These are phyloP conservation scores for Rozella allomycis DNA, from an alignment of 371 early-diverging fungal genomes.

Conservation along the genomic window DNA sequence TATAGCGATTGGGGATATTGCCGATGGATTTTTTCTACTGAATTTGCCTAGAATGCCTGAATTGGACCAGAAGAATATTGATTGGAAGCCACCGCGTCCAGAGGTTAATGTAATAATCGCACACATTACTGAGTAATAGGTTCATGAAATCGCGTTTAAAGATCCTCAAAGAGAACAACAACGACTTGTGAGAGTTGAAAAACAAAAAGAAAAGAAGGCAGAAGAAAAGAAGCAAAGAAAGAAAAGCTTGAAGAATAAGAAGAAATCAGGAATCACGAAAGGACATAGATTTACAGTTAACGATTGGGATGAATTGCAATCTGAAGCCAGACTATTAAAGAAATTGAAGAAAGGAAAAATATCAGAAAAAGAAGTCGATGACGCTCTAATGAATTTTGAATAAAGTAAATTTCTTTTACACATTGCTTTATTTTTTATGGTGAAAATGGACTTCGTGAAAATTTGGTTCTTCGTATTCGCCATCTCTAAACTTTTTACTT, in stretches of 20 bases:
- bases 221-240: conserved; percentile 5
- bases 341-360: neutral
- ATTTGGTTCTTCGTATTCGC: too few relatives aligned
- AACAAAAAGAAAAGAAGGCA: conserved; percentile 1
- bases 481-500: too few relatives aligned
- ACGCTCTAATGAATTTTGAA: neutral
- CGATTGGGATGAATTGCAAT: conserved; percentile 1
- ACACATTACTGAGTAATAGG: conserved; percentile 6
- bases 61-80: conserved; percentile 32
- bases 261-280: conserved; percentile 16
- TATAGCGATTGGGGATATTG: conserved; percentile 45
- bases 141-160: conserved; percentile 1
- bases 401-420: too few relatives aligned
- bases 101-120: conserved; percentile 2
- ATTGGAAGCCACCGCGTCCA: conserved; percentile 1
- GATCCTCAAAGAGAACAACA: conserved; percentile 2
- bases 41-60: conserved; percentile 83
- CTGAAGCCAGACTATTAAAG: conserved; percentile 1
- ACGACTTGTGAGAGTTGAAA: conserved; percentile 5
- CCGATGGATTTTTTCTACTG: conserved; percentile 51
- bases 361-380: neutral
- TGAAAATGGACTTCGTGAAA: too few relatives aligned
- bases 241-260: conserved; percentile 37
- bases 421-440: too few relatives aligned
- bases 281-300: neutral